Evolutionary conservation across 768 basidiomycete species (phyloP), one percentile per base, ranked within the genome.

Genomic region (Tephrocybe sp.): DNA sequence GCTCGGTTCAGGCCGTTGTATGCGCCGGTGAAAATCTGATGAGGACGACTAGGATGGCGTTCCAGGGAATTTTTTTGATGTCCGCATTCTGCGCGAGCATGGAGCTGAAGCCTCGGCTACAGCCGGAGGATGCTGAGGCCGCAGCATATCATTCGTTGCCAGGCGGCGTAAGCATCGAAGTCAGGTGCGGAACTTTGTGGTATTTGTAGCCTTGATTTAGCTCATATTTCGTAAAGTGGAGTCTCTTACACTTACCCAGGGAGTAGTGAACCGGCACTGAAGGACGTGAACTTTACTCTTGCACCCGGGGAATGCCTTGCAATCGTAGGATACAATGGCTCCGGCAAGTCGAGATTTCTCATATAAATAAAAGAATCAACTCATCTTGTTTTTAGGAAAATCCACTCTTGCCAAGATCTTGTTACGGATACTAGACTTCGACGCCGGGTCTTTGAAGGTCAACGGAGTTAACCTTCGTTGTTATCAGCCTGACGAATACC

Each of bases 31-130:
- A 82, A 44, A 80, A 80, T 58, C 62, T 92, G 53, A 62, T 84
- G 25, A 78, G 80, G 34, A 87, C 84, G 4, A 63, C 76, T 21
- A 81, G 80, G 49, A 84, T 86, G 83, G 82, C 83, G n/a, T 92
- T 87, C 59, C 91, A 95, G 65, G 82, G 83, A 26, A 77, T 93
- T 42, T 94, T 95, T 69, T 73, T 91, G 51, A 86, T 93, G 83
- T 87, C 86, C 40, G 90, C 92, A 6, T 94, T 92, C 62, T 84
- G 81, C 59, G 89, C 89, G 37, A 85, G 87, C 40, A 84, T 83
- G 73, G 76, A 79, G 55, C 68, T 92, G 53, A 79, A 81, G 55
- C 87, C 87, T 22, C 76, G 76, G 55, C 64, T 92, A 31, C 80
- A 86, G 53, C 89, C 89, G 26, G 68, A 67, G 44, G 69, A 78